Evolutionary conservation across 1,139 yeast species (phyloP).

Genomic region (Yamadazyma dendronema): DNA sequence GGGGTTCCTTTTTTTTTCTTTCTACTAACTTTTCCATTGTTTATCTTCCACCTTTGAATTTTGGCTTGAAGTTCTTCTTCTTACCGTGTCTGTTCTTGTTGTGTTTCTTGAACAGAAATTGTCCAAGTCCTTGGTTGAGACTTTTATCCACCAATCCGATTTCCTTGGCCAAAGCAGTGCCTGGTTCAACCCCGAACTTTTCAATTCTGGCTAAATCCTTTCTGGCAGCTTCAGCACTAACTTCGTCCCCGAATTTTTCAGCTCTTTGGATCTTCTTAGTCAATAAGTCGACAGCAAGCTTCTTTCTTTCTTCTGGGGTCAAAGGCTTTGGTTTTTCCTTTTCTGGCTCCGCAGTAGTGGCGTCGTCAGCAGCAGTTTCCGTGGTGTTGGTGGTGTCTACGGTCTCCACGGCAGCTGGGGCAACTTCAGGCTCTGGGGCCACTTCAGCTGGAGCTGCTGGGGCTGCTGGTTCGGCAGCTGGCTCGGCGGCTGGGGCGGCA

Average conservation of each 20-base stretch:
- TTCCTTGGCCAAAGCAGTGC: constrained; percentile 66
- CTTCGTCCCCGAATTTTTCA: constrained; percentile 71
- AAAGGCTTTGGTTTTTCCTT: constrained; percentile 38
- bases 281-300: constrained; percentile 65
- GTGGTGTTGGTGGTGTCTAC: constrained; percentile 8
- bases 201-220: constrained; percentile 68
- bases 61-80: constrained; percentile 14
- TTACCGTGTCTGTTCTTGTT: constrained; percentile 14
- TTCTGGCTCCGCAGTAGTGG: constrained; percentile 16
- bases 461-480: constrained; percentile 13
- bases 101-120: constrained; percentile 17
- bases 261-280: constrained; percentile 70
- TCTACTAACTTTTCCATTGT: background rate
- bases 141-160: constrained; percentile 51
- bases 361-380: constrained; percentile 13
- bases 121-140: constrained; percentile 22
- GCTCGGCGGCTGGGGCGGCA: constrained; percentile 18
- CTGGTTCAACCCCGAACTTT: constrained; percentile 78
- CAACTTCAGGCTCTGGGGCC: background rate
- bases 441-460: constrained; percentile 9
- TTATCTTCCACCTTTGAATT: constrained; percentile 6
- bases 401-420: background rate
- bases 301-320: constrained; percentile 68
- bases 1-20: background rate
- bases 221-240: constrained; percentile 50